phyloP scores from a whole-genome alignment of 495 filamentous ascomycete genomes.

The Staphylotrichum tortipilum region DNA sequence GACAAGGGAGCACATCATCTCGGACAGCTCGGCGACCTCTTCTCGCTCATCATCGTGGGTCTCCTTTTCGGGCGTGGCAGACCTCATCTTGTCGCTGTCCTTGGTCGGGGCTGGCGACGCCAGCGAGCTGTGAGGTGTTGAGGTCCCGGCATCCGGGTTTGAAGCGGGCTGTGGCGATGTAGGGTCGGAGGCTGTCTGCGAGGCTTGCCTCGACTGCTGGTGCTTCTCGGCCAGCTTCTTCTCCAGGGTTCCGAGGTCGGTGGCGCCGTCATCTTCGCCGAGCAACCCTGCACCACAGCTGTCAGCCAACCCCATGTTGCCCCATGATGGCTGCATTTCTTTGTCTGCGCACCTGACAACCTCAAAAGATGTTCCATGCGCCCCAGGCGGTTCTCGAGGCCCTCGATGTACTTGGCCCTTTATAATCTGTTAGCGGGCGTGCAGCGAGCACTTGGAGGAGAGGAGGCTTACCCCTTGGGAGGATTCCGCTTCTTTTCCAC shows the following conservation, averaged over 20 bases:
- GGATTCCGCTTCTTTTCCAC: conserved; percentile 98
- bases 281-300: conserved; percentile 46
- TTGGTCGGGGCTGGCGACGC: conserved; percentile 53
- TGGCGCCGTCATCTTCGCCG: conserved; percentile 78
- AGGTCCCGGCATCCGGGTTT: conserved; percentile 39
- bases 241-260: conserved; percentile 81
- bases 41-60: conserved; percentile 63
- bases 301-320: conserved; percentile 15
- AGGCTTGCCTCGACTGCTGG: conserved; percentile 36
- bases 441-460: background rate
- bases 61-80: conserved; percentile 25
- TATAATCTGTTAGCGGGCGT: conserved; percentile 16
- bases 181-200: conserved; percentile 36
- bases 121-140: conserved; percentile 50
- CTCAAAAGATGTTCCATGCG: conserved; percentile 88
- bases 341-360: conserved; percentile 68
- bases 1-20: conserved; percentile 99
- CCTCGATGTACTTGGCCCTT: conserved; percentile 96
- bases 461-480: conserved; percentile 70
- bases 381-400: conserved; percentile 85
- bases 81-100: conserved; percentile 36
- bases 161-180: conserved; percentile 38
- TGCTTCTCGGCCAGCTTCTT: conserved; percentile 66
- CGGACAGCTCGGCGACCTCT: conserved; percentile 83
- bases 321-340: too few species aligned